Base-by-base conservation (phyloP, 2,329 filamentous ascomycete genomes). In the Colletotrichum sojae region DNA sequence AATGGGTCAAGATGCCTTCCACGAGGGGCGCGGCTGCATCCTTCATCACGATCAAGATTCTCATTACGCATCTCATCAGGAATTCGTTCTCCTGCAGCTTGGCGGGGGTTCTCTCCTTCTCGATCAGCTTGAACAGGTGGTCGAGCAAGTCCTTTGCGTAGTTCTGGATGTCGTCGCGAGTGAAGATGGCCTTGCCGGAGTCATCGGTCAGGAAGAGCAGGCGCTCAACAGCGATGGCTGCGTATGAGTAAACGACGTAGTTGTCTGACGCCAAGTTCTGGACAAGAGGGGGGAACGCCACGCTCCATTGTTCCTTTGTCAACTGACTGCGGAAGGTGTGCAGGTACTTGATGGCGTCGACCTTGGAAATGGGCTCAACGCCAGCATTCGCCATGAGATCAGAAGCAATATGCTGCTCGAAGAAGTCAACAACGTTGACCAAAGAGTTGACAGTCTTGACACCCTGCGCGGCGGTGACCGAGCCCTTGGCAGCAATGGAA, bases 61-160 rank as follows among this genome's bases (percentile, higher is more conserved):
- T 90, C 96, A 99, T 99, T 65, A 98, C 94, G 76, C 96, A 99
- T 75, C 94, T 93, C 95, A 99, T 98, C 76, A 99, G 81, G 79
- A 98, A 99, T 78, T 99, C 96, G 77, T 99, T 99, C 81, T 99
- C 96, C 78, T 99, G 96, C 71, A 99, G 90, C 85, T 98, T 99
- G 72, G 95, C 90, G 1, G 97, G 92, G 12, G 92, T 91, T 4
- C 87, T 86, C 74, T 97, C 92, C 77, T 92, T 94, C 77, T 97
- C 93, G 73, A 99, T 94, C 60, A 99, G 86, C 72, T 91, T 91
- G 86, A 99, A 98, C 13, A 99, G 86, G 76, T 98, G 95, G 62
- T 94, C 88, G 20, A 98, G 84, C 2, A 99, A 88, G 73, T 97
- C 94, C 79, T 94, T 95, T 25, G 95, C 90, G 71, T 96, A 89